phyloP scores from a whole-genome alignment of 2,329 filamentous ascomycete species.

The Fusarium sp. region DNA sequence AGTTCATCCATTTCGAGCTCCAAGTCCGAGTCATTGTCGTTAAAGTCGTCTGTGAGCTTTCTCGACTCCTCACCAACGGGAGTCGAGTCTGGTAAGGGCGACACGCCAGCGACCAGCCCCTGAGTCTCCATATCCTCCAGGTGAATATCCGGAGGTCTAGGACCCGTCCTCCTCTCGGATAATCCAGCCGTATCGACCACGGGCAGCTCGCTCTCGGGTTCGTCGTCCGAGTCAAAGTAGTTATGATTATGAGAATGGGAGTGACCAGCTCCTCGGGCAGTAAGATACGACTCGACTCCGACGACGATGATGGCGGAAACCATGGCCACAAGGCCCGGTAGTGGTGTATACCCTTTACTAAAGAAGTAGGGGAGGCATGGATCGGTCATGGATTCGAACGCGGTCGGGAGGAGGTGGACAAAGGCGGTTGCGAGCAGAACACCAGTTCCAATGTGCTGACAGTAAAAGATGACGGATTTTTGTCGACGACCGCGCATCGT shows the following conservation, averaged over 20 bases:
- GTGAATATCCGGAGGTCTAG: slow-evolving; percentile 62
- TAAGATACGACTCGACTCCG: slow-evolving; percentile 89
- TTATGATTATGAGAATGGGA: slow-evolving; percentile 66
- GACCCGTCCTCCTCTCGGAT: slow-evolving; percentile 53
- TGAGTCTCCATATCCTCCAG: slow-evolving; percentile 65
- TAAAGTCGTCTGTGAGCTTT: slow-evolving; percentile 48
- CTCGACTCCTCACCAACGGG: slow-evolving; percentile 49
- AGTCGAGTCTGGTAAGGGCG: slow-evolving; percentile 68
- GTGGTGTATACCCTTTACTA: slow-evolving; percentile 80
- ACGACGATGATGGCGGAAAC: slow-evolving; percentile 84
- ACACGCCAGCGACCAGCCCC: slow-evolving; percentile 69
- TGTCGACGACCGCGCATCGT: slow-evolving; percentile 69
- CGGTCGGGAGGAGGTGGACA: slow-evolving; percentile 78
- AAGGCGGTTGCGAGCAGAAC: slow-evolving; percentile 90
- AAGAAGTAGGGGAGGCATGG: slow-evolving; percentile 83
- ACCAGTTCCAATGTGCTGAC: slow-evolving; percentile 83
- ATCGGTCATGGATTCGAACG: slow-evolving; percentile 74
- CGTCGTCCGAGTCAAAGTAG: slow-evolving; percentile 63
- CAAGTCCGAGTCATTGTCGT: slow-evolving; percentile 66
- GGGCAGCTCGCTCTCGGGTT: slow-evolving; percentile 48
- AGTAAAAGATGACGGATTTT: slow-evolving; percentile 71
- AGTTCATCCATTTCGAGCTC: slow-evolving; percentile 73
- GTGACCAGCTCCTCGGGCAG: slow-evolving; percentile 73
- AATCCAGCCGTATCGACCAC: slow-evolving; percentile 48
- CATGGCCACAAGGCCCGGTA: slow-evolving; percentile 87